Percentiles rank a stretch among this genome's conserved stretches.
Conservation (phyloP, 345 rosid genomes). For the Turnera subulata region DNA sequence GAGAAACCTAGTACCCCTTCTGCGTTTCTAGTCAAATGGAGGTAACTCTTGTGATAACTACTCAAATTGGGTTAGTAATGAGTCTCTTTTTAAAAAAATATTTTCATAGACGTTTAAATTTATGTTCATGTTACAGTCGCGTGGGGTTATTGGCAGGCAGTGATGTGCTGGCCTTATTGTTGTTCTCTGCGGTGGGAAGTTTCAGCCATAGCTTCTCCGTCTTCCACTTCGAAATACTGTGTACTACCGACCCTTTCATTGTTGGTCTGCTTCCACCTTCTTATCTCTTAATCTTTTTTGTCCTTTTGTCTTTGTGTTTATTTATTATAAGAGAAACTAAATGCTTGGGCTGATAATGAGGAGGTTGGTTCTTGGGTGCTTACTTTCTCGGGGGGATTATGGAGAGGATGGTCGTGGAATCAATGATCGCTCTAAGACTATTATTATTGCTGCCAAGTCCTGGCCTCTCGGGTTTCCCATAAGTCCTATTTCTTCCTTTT, state of each 20-base stretch:
- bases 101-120: no score
- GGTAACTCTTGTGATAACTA: no score
- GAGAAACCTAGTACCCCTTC: no score
- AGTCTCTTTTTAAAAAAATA: no score
- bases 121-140: conserved; percentile 56
- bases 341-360: conserved; percentile 11
- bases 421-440: conserved; percentile 67
- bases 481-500: no score
- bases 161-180: conserved; percentile 71
- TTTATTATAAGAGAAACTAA: not conserved
- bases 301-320: not conserved
- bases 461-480: conserved; percentile 86
- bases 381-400: conserved; percentile 90
- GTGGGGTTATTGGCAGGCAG: conserved; percentile 84
- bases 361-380: conserved; percentile 94
- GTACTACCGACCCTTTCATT: conserved; percentile 91
- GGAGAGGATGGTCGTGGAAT: conserved; percentile 77
- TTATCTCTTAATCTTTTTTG: not conserved
- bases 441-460: conserved; percentile 69
- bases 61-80: no score
- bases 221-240: conserved; percentile 57
- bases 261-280: conserved; percentile 42
- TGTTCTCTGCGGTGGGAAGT: conserved; percentile 87
- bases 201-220: conserved; percentile 78
- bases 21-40: no score